Evolutionary conservation across 306 rosid genomes (phyloP), one percentile per base, ranked within the genome.

Genomic region (Luffa aegyptiaca): DNA sequence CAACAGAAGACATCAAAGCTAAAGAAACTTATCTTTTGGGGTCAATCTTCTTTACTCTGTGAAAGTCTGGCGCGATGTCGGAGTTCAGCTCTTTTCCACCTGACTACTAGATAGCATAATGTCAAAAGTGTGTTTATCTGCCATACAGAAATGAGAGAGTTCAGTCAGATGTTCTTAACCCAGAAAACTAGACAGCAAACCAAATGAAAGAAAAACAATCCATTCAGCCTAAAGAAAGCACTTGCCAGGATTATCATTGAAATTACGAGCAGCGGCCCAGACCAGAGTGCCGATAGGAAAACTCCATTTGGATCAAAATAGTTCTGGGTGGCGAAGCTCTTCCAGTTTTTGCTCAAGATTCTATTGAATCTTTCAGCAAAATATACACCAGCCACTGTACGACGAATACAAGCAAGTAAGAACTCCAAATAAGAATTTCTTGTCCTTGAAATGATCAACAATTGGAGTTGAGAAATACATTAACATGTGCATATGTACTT

Each of bases 81-180:
- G 35, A 95, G 94, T 86, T 95, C 96, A 14, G 99, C 97, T 86
- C 81, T 93, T 85, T 95, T 95, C 99, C 99, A 95, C 87, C 83
- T 86, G 80, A 93, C 97, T 82, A 95, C 92, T 84, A 85, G 80
- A 90, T 86, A 87, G 84, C 97, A 91, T 42, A 95, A 77, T 72
- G 97, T 90, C 53, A 95, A 85, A 52, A 95, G 99, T 3, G 97
- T 93, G 83, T 93, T 93, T 84, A 95, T 81, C 99, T 95, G 96
- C 86, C 66, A 82, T 69, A 72, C 39, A 76, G 74, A 85, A 31
- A 35, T 83, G 59, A 79, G 70, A 57, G 31, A 16, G 57, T 57
- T 39, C 69, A 39, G 80, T 26, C 21, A 48, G 2, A 5, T 18
- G 51, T 42, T 20, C 59, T 33, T 18, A 26, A 31, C 26, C 18